phyloP scores from a whole-genome alignment of 1,284 basidiomycete genomes.

The Trametes pubescens region DNA sequence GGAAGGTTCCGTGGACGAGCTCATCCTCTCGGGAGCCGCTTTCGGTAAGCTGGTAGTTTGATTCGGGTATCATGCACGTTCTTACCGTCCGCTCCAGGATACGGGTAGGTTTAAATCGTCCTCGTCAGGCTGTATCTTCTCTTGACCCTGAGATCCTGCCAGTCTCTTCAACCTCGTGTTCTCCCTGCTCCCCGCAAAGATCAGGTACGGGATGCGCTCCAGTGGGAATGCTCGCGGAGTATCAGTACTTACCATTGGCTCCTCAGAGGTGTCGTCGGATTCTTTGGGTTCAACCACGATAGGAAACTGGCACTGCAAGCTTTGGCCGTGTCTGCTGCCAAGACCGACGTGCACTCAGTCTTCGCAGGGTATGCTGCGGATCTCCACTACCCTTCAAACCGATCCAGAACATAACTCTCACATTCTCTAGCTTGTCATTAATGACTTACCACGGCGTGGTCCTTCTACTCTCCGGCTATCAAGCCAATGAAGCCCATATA shows the following conservation, averaged over 20 bases:
- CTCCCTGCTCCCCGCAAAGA: conserved; percentile 73
- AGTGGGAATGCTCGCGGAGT: conserved; percentile 4
- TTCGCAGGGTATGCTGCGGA: conserved; percentile 67
- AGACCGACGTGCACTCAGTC: conserved; percentile 73
- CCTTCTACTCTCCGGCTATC: conserved; percentile 73
- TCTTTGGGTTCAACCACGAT: conserved; percentile 79
- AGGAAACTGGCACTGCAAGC: conserved; percentile 71
- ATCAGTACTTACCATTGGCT: conserved; percentile 10
- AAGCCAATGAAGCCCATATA: conserved; percentile 73
- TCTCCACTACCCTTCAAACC: neutral
- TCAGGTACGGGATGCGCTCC: conserved; percentile 56
- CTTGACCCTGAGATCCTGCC: conserved; percentile 39
- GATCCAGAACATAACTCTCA: neutral
- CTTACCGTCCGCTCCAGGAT: conserved; percentile 33
- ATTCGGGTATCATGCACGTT: neutral
- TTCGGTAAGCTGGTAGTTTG: conserved; percentile 57
- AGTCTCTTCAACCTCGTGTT: conserved; percentile 83
- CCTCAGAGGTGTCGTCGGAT: conserved; percentile 68
- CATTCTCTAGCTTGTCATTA: conserved; percentile 63
- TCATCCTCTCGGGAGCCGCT: conserved; percentile 76
- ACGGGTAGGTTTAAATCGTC: conserved; percentile 36
- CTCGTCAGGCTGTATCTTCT: neutral
- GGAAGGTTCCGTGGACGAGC: conserved; percentile 71
- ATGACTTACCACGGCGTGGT: conserved; percentile 83
- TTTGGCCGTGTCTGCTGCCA: conserved; percentile 69